Evolutionary conservation across 1,284 basidiomycete species (phyloP), one percentile per base, ranked within the genome.

Genomic region (Heterobasidion parviporum): DNA sequence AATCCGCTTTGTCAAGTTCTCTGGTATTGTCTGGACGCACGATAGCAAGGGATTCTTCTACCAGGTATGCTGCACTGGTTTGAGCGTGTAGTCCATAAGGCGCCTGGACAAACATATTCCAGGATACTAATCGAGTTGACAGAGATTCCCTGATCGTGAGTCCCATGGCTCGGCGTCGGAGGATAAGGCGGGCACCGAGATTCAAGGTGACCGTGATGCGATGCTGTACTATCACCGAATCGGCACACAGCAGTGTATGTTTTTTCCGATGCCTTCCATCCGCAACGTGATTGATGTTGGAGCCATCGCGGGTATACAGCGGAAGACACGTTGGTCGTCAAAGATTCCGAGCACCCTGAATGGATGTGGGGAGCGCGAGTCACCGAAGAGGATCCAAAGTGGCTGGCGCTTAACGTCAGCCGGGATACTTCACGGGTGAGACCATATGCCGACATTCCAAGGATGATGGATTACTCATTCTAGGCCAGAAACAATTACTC

Each of bases 41-140:
- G 88, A 92, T 67, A 85, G 81, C 56, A 83, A 82, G 60, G 89
- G 89, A 1, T 91, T 92, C 68, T 89, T 91, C 71, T 92, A 92
- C 67, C 87, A 90, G 74, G 87, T 86, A n/a, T 26, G 41, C 53
- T 52, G 8, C 12, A 18, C 44, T 14, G 41, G 2, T 44, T 44
- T 44, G 16, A 26, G 16, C 16, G 18, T 26, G 16, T 18, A 8
- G 32, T 44, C 16, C 41, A 44, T 7, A 44, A 44, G 14, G 26
- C 26, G 26, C 26, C 5, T 26, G 14, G 41, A 4, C 16, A 50
- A 41, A 35, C n/a, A 50, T 32, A 33, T 18, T 32, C 8, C 16
- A 43, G 26, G 15, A 32, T 16, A 8, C 41, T 60, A 50, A 56
- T 55, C 26, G 12, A 43, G 9, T 50, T 10, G 51, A 35, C 47